Percentiles rank a stretch among this genome's conserved stretches.
phyloP scores from a whole-genome alignment of 1,284 basidiomycete species.

The Puccinia coronata region DNA sequence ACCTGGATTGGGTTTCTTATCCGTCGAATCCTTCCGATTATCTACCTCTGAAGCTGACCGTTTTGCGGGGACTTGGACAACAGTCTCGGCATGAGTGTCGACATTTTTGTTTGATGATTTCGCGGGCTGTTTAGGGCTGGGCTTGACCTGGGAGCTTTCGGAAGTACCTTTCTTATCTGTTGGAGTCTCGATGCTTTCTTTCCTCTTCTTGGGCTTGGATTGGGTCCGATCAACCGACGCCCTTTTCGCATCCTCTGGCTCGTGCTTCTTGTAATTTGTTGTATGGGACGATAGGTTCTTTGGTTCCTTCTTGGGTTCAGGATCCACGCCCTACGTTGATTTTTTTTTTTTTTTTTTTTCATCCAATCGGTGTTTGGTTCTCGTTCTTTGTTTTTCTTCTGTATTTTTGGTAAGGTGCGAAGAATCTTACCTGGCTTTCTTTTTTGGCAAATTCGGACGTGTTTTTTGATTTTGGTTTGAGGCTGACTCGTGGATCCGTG shows the following conservation, averaged over 20 bases:
- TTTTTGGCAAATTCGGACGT: background rate
- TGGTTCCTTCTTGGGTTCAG: background rate
- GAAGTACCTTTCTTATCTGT: background rate
- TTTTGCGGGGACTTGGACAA: background rate
- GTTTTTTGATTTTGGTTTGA: conserved; percentile 10
- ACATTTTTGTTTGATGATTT: background rate
- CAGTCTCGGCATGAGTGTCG: background rate
- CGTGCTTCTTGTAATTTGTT: background rate
- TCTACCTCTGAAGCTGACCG: background rate
- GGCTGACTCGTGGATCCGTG: conserved; percentile 8
- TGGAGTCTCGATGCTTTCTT: background rate
- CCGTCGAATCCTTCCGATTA: background rate
- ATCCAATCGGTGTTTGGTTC: background rate
- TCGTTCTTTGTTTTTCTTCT: background rate
- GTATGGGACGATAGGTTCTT: background rate
- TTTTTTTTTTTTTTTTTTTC: too few relatives aligned
- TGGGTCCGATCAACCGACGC: background rate
- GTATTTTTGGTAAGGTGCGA: too few relatives aligned
- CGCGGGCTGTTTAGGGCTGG: too few relatives aligned
- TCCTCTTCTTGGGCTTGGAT: background rate
- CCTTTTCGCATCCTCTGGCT: background rate
- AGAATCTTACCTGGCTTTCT: background rate
- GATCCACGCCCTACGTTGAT: background rate
- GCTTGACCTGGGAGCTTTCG: background rate
- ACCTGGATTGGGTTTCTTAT: background rate